Conservation (phyloP, 2,329 filamentous ascomycete genomes). For the Trichoderma citrinoviride region DNA sequence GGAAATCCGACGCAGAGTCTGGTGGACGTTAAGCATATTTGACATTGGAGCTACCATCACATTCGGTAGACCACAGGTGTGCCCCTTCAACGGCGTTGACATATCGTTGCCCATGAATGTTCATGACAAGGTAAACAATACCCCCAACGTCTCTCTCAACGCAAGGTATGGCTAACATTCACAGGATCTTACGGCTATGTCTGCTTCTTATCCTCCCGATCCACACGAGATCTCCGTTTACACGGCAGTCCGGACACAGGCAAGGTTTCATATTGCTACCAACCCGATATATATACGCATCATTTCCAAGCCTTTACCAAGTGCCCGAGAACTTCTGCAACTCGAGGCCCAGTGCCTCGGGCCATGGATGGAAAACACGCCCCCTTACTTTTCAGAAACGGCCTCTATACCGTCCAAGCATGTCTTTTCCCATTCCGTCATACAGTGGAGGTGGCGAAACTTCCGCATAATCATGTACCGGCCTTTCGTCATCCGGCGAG, state of each 20-base stretch:
- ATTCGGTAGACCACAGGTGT: conserved; percentile 44
- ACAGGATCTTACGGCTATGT: conserved; percentile 36
- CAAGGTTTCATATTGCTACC: conserved; percentile 44
- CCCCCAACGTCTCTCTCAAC: neutral
- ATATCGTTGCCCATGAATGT: conserved; percentile 44
- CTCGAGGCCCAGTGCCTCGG: conserved; percentile 41
- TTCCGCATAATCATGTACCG: conserved; percentile 49
- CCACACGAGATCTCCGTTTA: conserved; percentile 43
- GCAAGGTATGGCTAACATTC: neutral
- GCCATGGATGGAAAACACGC: conserved; percentile 38
- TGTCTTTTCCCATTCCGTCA: conserved; percentile 41
- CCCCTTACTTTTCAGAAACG: conserved; percentile 38
- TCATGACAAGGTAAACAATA: conserved; percentile 39
- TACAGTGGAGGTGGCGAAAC: conserved; percentile 45
- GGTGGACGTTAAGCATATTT: conserved; percentile 44
- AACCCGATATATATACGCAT: conserved; percentile 45
- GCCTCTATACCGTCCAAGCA: conserved; percentile 37
- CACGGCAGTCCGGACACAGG: conserved; percentile 44
- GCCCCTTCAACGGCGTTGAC: conserved; percentile 43
- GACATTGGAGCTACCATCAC: conserved; percentile 49
- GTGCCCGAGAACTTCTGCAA: conserved; percentile 40
- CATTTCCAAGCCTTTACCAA: conserved; percentile 44
- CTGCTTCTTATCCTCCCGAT: conserved; percentile 34
- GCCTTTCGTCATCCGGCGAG: conserved; percentile 44
- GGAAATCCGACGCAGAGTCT: conserved; percentile 39